Evolutionary conservation across 1,139 yeast genomes (phyloP).

Genomic region (Yamadazyma spencermartinsiae): DNA sequence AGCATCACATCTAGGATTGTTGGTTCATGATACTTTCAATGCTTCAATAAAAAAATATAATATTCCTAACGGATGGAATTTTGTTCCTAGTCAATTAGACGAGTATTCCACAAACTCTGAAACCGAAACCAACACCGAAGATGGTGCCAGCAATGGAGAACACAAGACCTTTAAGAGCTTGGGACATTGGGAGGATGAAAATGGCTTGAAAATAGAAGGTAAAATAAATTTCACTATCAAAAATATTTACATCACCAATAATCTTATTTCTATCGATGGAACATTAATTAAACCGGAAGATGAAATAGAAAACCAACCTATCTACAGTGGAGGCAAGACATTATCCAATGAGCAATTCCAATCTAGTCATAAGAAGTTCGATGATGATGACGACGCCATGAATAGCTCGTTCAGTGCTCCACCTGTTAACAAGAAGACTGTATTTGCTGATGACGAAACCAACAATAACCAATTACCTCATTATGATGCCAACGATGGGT

Average conservation of each 20-base stretch:
- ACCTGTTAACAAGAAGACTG: slow-evolving; percentile 1
- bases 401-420: neutral
- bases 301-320: slow-evolving; percentile 57
- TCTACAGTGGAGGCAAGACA: slow-evolving; percentile 33
- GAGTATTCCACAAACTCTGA: slow-evolving; percentile 33
- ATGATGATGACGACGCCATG: slow-evolving; percentile 26
- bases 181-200: slow-evolving; percentile 85
- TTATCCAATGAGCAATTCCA: slow-evolving; percentile 12
- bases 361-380: slow-evolving; percentile 42
- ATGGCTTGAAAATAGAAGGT: slow-evolving; percentile 76
- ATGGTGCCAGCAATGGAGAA: slow-evolving; percentile 6
- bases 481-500: slow-evolving; percentile 20
- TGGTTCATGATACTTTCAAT: slow-evolving; percentile 90
- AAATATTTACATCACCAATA: slow-evolving; percentile 73
- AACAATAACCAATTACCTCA: slow-evolving; percentile 22
- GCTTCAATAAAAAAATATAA: slow-evolving; percentile 85
- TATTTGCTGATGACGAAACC: slow-evolving; percentile 18
- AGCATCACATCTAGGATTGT: slow-evolving; percentile 89
- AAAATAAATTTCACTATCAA: slow-evolving; percentile 73
- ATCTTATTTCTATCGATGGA: slow-evolving; percentile 83
- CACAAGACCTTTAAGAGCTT: slow-evolving; percentile 47
- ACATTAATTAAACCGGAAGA: slow-evolving; percentile 67
- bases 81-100: slow-evolving; percentile 75
- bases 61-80: slow-evolving; percentile 82
- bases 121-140: slow-evolving; percentile 4